Evolutionary conservation across 768 basidiomycete genomes (phyloP), one percentile per base, ranked within the genome.

Genomic region (Tulasnella sp.): DNA sequence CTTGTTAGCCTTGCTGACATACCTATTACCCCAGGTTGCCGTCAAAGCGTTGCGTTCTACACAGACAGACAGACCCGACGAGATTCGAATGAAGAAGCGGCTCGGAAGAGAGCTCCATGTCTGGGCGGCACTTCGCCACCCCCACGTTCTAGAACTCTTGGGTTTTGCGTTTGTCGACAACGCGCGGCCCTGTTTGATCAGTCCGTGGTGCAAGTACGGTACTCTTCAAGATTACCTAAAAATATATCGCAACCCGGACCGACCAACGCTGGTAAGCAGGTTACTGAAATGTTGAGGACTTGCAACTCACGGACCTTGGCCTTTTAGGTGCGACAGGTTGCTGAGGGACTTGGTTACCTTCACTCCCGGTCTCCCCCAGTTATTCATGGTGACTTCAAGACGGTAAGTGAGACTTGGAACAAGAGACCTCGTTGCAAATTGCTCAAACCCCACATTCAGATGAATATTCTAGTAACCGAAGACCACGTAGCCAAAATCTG

Each of bases 191-290:
- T 90, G 88, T 80, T 89, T 91, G 85, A 87, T 91, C 52, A 90
- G 88, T 81, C 90, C 89, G 31, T 91, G 90, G 90, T 88, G 88
- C 83, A 83, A 84, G 36, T 87, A 90, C 75, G 90, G 90, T 46
- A 88, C 87, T 68, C 88, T 87, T 18, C 82, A 89, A 74, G 85
- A 85, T 24, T 91, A 89, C 81, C 87, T 89, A 48, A 87, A 86
- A 75, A 83, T 82, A 18, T 84, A 86, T 73, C 87, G 88, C 27
- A 78, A 81, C 42, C 84, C 88, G 21, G 86, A 91, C 80, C 88
- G 90, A 80, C 58, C 82, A 44, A 82, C 84, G 39, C 83, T 90
- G 84, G 89, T 89, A 73, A 80, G 83, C 14, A 31, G 75, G 40
- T 2, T 9, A 27, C 56, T 36, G 12, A 7, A 16, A n/a, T 16